Percentiles rank a stretch among this genome's conserved stretches.
Conservation (phyloP, 345 rosid species). For the Eucalyptus regnans region DNA sequence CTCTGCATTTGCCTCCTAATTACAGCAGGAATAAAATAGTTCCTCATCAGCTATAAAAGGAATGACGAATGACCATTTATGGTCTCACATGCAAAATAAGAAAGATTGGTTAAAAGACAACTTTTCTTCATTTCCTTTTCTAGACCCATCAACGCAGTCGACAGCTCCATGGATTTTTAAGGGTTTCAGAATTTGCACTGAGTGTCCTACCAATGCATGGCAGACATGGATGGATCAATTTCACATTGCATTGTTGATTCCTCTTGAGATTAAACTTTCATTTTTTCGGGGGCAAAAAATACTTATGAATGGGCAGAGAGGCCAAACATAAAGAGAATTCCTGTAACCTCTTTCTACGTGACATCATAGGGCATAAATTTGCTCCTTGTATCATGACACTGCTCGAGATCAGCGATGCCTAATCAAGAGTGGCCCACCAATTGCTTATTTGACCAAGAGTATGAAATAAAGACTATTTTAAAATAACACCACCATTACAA, state of each 20-base stretch:
- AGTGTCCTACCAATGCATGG: background rate
- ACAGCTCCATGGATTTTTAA: background rate
- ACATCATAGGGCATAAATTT: background rate
- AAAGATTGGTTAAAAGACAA: background rate
- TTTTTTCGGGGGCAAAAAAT: background rate
- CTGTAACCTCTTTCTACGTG: background rate
- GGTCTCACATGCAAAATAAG: background rate
- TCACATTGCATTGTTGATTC: background rate
- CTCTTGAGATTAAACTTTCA: background rate
- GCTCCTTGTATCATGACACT: background rate
- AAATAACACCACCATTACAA: background rate
- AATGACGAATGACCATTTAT: background rate
- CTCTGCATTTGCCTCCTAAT: constrained; percentile 41
- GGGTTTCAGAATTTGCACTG: background rate
- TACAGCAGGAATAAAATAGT: background rate
- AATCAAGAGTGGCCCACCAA: background rate
- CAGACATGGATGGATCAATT: background rate
- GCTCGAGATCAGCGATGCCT: background rate
- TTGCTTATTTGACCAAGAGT: background rate
- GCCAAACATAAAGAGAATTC: background rate
- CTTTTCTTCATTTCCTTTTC: background rate
- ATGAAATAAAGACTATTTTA: background rate
- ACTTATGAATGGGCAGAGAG: background rate
- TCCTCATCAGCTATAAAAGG: background rate
- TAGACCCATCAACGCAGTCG: background rate